Evolutionary conservation across 2,329 filamentous ascomycete species (phyloP).

Genomic region (Berkeleyomyces rouxiae): DNA sequence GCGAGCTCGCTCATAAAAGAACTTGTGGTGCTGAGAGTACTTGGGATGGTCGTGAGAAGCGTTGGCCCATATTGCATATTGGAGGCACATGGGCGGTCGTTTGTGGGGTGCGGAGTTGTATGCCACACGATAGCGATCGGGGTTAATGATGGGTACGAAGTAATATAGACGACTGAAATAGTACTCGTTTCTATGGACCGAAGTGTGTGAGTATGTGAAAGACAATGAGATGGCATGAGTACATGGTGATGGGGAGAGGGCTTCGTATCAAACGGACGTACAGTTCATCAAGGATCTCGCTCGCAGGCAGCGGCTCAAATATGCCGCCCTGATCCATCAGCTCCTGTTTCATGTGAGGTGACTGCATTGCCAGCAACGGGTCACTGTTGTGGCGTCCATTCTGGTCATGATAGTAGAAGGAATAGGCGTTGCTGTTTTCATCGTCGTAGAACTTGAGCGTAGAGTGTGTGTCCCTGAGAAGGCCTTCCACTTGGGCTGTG

Average conservation of each 20-base stretch:
- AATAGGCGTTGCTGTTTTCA: not conserved
- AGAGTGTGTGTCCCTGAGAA: slow-evolving; percentile 48
- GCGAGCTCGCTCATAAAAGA: slow-evolving; percentile 67
- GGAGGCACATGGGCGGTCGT: slow-evolving; percentile 65
- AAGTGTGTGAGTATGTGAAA: not conserved
- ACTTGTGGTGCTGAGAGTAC: slow-evolving; percentile 52
- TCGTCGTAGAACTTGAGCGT: slow-evolving; percentile 18
- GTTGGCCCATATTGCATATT: slow-evolving; percentile 79
- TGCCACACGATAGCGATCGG: slow-evolving; percentile 54
- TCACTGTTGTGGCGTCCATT: not conserved
- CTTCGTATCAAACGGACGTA: slow-evolving; percentile 26
- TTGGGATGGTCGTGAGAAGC: slow-evolving; percentile 56
- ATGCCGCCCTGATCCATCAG: slow-evolving; percentile 68
- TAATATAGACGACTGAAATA: slow-evolving; percentile 65
- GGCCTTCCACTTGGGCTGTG: slow-evolving; percentile 63
- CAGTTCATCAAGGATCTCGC: slow-evolving; percentile 71
- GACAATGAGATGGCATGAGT: not conserved
- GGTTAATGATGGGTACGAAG: slow-evolving; percentile 62
- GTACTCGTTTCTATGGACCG: slow-evolving; percentile 39
- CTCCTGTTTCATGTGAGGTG: slow-evolving; percentile 14
- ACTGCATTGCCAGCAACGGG: not conserved
- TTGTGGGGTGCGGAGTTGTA: slow-evolving; percentile 56
- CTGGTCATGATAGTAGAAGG: not conserved
- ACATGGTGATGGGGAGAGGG: not conserved
- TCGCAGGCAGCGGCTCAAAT: slow-evolving; percentile 63